phyloP scores from a whole-genome alignment of 1,139 yeast genomes.

The Sugiyamaella novakii region DNA sequence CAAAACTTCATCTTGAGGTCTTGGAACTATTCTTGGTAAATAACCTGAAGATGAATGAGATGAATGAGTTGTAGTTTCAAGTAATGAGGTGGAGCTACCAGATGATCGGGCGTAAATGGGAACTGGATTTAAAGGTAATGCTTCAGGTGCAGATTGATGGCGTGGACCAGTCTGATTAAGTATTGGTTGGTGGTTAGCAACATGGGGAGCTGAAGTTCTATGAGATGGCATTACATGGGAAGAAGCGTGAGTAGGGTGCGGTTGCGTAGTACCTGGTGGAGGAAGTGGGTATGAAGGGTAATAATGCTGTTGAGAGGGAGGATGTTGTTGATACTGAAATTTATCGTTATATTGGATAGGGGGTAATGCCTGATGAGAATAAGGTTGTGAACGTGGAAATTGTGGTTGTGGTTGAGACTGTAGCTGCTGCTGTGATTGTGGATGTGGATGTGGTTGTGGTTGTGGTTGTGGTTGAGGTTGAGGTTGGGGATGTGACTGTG shows the following conservation, averaged over 20 bases:
- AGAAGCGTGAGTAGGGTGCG: not conserved
- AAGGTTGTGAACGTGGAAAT: not conserved
- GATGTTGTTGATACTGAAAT: slow-evolving; percentile 13
- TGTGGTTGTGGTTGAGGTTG: too few relatives aligned
- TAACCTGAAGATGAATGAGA: slow-evolving; percentile 21
- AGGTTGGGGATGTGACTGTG: too few relatives aligned
- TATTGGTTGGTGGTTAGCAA: slow-evolving; percentile 2
- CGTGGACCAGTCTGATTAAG: slow-evolving; percentile 19
- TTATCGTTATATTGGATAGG: too few relatives aligned
- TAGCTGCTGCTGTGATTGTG: not conserved
- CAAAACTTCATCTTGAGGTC: slow-evolving; percentile 27
- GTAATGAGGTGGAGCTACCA: not conserved
- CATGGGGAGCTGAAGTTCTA: slow-evolving; percentile 17
- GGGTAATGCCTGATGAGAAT: too few relatives aligned
- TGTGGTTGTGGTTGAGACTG: slow-evolving; percentile 3
- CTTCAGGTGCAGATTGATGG: slow-evolving; percentile 32
- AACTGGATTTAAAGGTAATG: slow-evolving; percentile 20
- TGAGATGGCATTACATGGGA: slow-evolving; percentile 11
- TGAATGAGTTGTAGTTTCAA: slow-evolving; percentile 10
- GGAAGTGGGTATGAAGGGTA: slow-evolving; percentile 14
- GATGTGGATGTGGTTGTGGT: slow-evolving; percentile 15
- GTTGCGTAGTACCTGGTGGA: slow-evolving; percentile 18
- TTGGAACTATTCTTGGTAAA: slow-evolving; percentile 27
- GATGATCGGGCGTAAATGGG: slow-evolving; percentile 7
- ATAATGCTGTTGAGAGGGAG: too few relatives aligned